phyloP scores from a whole-genome alignment of 257 asterid genomes.

The Leonotis leonurus region DNA sequence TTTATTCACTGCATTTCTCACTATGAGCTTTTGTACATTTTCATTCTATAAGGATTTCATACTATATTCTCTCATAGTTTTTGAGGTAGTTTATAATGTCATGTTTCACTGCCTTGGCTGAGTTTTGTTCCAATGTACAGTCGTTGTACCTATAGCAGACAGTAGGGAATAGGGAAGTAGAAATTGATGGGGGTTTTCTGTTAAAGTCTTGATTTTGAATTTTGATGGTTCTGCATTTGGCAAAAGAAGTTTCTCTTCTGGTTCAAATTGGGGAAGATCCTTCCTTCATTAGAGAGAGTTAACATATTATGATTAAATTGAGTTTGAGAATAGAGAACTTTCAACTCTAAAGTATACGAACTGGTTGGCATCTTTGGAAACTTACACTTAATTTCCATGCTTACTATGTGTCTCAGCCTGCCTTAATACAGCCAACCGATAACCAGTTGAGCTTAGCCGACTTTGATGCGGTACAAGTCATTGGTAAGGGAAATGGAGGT shows the following conservation, averaged over 20 bases:
- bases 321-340: not conserved
- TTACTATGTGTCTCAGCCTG: slow-evolving; percentile 45
- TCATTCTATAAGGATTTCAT: not conserved
- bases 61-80: not conserved
- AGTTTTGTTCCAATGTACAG: not conserved
- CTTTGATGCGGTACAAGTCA: slow-evolving; percentile 87
- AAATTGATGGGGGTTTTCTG: not conserved
- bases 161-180: too few species aligned
- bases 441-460: slow-evolving; percentile 93
- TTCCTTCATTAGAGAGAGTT: not conserved
- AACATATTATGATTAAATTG: not conserved
- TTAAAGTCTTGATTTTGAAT: not conserved
- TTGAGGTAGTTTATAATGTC: not conserved
- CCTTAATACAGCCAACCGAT: slow-evolving; percentile 78
- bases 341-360: not conserved
- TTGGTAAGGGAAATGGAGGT: slow-evolving; percentile 95
- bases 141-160: not conserved
- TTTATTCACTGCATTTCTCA: slow-evolving; percentile 7
- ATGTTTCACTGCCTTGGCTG: not conserved
- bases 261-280: slow-evolving; percentile 7
- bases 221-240: slow-evolving; percentile 1
- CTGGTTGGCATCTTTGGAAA: not conserved
- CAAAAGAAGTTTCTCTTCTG: not conserved
- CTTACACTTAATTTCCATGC: not conserved
- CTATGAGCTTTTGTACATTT: not conserved